Evolutionary conservation across 1,284 basidiomycete species (phyloP), one percentile per base, ranked within the genome.

Genomic region (Rhodotorula sp.): DNA sequence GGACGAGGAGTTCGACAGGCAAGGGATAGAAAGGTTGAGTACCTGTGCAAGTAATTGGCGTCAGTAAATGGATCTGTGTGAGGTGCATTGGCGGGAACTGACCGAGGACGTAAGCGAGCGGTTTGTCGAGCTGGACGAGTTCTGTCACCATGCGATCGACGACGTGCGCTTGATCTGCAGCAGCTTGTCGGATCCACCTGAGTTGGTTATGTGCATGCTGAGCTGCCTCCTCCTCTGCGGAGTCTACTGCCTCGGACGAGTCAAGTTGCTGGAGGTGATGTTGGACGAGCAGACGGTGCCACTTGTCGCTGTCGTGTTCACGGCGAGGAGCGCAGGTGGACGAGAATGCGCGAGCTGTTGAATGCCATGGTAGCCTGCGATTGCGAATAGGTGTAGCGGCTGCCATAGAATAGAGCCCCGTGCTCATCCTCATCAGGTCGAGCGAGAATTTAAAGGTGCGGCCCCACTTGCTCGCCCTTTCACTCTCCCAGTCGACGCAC

Each of bases 61-160:
- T 55, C 28, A 45, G n/a, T 5, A 18, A 7, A 23, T 7, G 2
- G 4, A 60, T 57, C 65, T 64, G n/a, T 60, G 48, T 18, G 31
- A 48, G n/a, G n/a, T 47, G 31, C 16, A 48, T 21, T 21, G 57
- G 57, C 19, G 12, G 21, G 45, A 67, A 80, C 84, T 71, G 79
- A 91, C 93, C 92, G 54, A 95, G 84, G 76, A 95, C 90, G 79
- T 95, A 95, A 78, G 95, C 92, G n/a, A 95, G 83, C 0, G 93
- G 93, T 81, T 93, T 91, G 23, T 91, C 89, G 6, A 78, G 73
- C 19, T 85, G 77, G 15, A 77, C 64, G 23, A 76, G 66, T 21
- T 70, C 49, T 26, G 55, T 15, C 12, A 78, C 75, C 71, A 72
- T 70, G 16, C 49, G 8, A 7, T 64, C 60, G 43, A 76, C 48